Evolutionary conservation across 371 early-diverging fungal genomes (phyloP), one percentile per base, ranked within the genome.

Genomic region (Neoconidiobolus thromboides): DNA sequence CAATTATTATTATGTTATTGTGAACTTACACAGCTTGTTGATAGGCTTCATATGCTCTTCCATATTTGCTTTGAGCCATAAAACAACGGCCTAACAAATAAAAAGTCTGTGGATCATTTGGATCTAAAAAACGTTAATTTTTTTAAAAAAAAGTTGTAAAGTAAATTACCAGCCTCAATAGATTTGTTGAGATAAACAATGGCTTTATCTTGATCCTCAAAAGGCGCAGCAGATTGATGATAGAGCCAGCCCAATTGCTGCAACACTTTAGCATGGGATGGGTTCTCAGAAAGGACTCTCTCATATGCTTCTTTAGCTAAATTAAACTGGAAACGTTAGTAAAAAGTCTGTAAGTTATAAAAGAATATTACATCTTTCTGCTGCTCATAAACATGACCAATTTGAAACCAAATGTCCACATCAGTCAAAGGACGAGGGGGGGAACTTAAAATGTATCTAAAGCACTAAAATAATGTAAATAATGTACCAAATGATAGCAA

Each of bases 231-330:
- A 55, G 78, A 82, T 67, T 89, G 89, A 64, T 91, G 91, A 71
- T 85, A 93, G 9, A 98, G 76, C 89, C 94, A 93, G 0, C 96
- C 98, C 0, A 95, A 76, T 67, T 98, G 96, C 63, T 93, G 95
- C 15, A 98, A 68, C 10, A 91, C 94, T 69, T 96, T 96, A 61
- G 91, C 89, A 63, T 95, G 93, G 64, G 87, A 86, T 0, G 97
- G 89, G 62, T 90, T 91, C 37, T 89, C 90, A 1, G 69, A 68
- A 50, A 96, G 68, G 0, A 96, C 92, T 2, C 86, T 77, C 65
- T 98, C 96, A 65, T 95, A 96, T 2, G 91, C 91, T 46, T 91
- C 91, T 62, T 86, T 83, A 12, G 98, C 98, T 9, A 72, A 64
- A 1, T 68, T 71, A 65, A 80, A 89, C 82, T 83, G 62, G 10